phyloP scores from a whole-genome alignment of 2,329 filamentous ascomycete genomes.

The Teratosphaeria zuluensis region DNA sequence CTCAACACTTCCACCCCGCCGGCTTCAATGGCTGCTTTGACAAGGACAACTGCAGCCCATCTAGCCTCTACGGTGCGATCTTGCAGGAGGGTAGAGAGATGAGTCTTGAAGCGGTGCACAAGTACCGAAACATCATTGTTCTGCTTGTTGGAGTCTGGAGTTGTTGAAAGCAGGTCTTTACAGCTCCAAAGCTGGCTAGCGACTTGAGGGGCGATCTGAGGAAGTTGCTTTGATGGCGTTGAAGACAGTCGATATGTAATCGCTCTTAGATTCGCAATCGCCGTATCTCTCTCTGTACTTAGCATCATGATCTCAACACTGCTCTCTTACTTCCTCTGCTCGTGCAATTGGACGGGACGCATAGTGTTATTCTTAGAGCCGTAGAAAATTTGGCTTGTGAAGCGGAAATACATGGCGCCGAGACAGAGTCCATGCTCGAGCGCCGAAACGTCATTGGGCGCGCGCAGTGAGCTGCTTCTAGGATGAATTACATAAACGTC shows the following conservation, averaged over 20 bases:
- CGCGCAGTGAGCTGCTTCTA: neutral
- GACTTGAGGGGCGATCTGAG: slow-evolving; percentile 61
- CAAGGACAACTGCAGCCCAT: slow-evolving; percentile 66
- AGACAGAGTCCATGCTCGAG: no score
- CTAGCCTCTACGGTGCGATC: slow-evolving; percentile 65
- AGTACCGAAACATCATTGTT: slow-evolving; percentile 57
- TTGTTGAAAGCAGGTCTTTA: slow-evolving; percentile 51
- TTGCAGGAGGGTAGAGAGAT: slow-evolving; percentile 66
- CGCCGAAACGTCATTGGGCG: no score
- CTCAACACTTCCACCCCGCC: slow-evolving; percentile 77
- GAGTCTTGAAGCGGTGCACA: slow-evolving; percentile 72
- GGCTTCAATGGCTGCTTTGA: slow-evolving; percentile 72
- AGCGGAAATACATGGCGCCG: no score
- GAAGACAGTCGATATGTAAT: slow-evolving; percentile 62
- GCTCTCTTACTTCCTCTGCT: neutral
- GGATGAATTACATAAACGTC: neutral
- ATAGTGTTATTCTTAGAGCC: no score
- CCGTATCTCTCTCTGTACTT: neutral
- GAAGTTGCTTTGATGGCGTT: slow-evolving; percentile 62
- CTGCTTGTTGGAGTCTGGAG: slow-evolving; percentile 48
- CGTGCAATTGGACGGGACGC: neutral
- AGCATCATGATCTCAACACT: neutral
- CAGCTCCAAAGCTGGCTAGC: slow-evolving; percentile 46
- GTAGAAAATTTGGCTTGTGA: no score
- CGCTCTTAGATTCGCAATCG: slow-evolving; percentile 43